Conservation (phyloP, 805 yeast genomes). For the Cyberlindnera misumaiensis region DNA sequence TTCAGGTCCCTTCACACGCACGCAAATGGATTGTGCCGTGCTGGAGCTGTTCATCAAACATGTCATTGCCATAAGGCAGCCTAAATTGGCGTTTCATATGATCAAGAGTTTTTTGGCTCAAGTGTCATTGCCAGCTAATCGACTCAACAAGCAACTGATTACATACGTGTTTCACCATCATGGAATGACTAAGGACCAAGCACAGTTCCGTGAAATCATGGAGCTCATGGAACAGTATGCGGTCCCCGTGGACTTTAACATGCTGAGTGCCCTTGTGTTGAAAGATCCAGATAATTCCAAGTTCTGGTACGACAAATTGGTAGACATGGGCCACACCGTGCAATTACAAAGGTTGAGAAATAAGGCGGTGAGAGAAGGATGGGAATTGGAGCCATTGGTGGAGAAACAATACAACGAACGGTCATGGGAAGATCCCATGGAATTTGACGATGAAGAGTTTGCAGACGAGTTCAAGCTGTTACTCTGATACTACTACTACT, state of each 20-base stretch:
- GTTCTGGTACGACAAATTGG: slow-evolving; percentile 8
- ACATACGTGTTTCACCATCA: slow-evolving; percentile 11
- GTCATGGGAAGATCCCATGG: no score
- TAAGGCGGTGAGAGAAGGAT: slow-evolving; percentile 6
- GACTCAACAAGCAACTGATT: slow-evolving; percentile 5
- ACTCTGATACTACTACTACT: no score
- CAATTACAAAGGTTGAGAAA: slow-evolving; percentile 1
- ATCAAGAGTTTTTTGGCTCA: slow-evolving; percentile 8
- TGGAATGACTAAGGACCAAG: slow-evolving; percentile 5
- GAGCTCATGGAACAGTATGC: slow-evolving; percentile 8
- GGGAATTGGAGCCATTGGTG: slow-evolving; percentile 5
- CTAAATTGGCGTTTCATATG: slow-evolving; percentile 12
- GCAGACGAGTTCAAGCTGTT: no score
- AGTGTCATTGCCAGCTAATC: background rate
- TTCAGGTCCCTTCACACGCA: slow-evolving; percentile 9
- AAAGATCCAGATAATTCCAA: slow-evolving; percentile 8
- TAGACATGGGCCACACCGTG: slow-evolving; percentile 6
- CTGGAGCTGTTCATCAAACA: slow-evolving; percentile 12
- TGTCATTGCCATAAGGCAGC: slow-evolving; percentile 5
- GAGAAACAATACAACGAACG: background rate
- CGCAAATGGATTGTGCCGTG: slow-evolving; percentile 13
- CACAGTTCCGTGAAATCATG: slow-evolving; percentile 5
- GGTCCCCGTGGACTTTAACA: slow-evolving; percentile 10
- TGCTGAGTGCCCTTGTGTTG: slow-evolving; percentile 8
- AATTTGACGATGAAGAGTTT: no score